Evolutionary conservation across 2,329 filamentous ascomycete genomes (phyloP).

Genomic region (Paecilomyces sp.): DNA sequence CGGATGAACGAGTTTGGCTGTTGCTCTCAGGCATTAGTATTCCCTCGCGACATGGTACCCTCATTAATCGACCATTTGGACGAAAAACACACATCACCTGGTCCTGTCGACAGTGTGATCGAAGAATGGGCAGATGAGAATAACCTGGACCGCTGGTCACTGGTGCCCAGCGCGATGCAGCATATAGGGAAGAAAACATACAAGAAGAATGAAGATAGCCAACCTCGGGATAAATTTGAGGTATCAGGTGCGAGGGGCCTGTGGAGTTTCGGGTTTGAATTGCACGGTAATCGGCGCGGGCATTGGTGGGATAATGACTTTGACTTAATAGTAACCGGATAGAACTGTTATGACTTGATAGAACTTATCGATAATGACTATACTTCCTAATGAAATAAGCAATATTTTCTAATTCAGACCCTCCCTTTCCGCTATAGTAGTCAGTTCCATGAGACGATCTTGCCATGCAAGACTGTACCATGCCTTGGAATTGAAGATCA

Average conservation of each 20-base stretch:
- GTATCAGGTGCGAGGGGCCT: background rate
- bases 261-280: background rate
- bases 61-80: background rate
- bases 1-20: conserved; percentile 38
- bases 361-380: background rate
- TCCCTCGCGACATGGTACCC: conserved; percentile 21
- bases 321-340: background rate
- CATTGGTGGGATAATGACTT: background rate
- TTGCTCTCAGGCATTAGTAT: conserved; percentile 40
- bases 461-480: too few relatives aligned
- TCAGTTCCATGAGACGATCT: background rate
- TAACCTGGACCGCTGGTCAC: background rate
- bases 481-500: background rate
- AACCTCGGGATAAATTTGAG: background rate
- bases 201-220: background rate
- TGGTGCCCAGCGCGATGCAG: background rate
- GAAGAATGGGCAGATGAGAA: background rate
- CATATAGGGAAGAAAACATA: background rate
- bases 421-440: background rate
- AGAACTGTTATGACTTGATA: background rate
- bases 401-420: background rate
- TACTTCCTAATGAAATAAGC: background rate
- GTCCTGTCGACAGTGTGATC: background rate
- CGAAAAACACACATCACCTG: background rate
- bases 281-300: background rate